Base-by-base conservation (phyloP, 2,329 filamentous ascomycete species). In the Claviceps fusiformis region DNA sequence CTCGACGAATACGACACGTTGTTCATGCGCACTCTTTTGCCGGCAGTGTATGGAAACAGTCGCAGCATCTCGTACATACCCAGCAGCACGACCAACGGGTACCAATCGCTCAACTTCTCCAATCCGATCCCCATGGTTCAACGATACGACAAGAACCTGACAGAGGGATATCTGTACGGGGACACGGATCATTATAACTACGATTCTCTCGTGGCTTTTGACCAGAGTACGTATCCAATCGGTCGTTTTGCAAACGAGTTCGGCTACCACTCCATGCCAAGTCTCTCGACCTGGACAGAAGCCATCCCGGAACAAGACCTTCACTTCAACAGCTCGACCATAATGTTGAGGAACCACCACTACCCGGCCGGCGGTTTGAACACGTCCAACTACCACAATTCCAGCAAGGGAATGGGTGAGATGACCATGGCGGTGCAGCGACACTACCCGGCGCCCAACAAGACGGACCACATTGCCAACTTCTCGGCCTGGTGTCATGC, bases 241-340 rank as follows among this genome's bases (percentile, higher is more conserved):
- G 80, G 79, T 2, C 72, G 81, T 9, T 84, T 84, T 60, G 76
- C 78, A 2, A 81, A 82, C 58, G 81, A 85, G 64, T 85, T 84
- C 57, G 81, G 81, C 29, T 83, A 76, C 62, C 79, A 82, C 61
- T 78, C 75, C 55, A 82, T 84, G 80, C 81, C 81, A 0, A 78
- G 75, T 53, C 62, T 83, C 0, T 75, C 81, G 56, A 76, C 73
- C 3, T 83, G 80, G 80, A 70, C 71, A 46, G 73, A 79, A 60
- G 79, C 75, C 2, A 63, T 83, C 0, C 66, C 72, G 1, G 68
- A 72, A 1, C 63, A 71, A 5, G 76, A 83, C 44, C 68, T 84
- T 0, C 61, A 72, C 56, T 82, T 83, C 71, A 82, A 84, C 62
- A 80, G 75, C 52, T 75, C 72, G 3, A 73, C 72, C 0, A 71